phyloP scores from a whole-genome alignment of 2,329 filamentous ascomycete genomes.

The Lizonia empirigonia region DNA sequence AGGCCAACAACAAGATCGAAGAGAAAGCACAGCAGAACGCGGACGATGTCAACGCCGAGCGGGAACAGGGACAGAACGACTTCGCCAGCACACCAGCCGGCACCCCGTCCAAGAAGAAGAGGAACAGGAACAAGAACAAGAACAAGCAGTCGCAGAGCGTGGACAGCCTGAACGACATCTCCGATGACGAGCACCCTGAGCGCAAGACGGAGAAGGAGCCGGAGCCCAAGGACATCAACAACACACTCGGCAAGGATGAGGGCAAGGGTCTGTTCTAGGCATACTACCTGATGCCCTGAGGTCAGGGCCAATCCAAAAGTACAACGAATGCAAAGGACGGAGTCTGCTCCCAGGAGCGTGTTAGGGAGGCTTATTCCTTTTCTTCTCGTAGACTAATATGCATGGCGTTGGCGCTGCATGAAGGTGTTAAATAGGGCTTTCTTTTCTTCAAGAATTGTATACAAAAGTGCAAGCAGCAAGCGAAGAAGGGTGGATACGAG shows the following conservation, averaged over 20 bases:
- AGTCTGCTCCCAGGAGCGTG: background rate
- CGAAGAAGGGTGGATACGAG: background rate
- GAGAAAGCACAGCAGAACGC: constrained; percentile 22
- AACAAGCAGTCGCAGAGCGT: constrained; percentile 22
- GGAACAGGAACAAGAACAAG: constrained; percentile 22
- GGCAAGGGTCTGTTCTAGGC: constrained; percentile 30
- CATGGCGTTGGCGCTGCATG: constrained; percentile 17
- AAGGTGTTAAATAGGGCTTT: constrained; percentile 1
- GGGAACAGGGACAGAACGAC: constrained; percentile 14
- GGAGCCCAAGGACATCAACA: constrained; percentile 36
- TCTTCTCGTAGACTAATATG: constrained; percentile 3
- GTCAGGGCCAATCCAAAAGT: background rate
- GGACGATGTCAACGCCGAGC: constrained; percentile 17
- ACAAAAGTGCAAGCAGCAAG: background rate
- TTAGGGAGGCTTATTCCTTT: constrained; percentile 1
- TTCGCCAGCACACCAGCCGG: constrained; percentile 10
- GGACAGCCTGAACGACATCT: constrained; percentile 15
- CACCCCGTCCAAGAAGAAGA: constrained; percentile 18
- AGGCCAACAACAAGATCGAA: constrained; percentile 15
- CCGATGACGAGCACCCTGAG: constrained; percentile 24
- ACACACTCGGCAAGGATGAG: constrained; percentile 25
- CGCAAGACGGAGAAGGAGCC: constrained; percentile 26
- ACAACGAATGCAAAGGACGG: background rate
- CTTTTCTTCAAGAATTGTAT: background rate
- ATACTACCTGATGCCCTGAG: constrained; percentile 14